Conservation (phyloP, 371 early-diverging fungal species). For the Mortierella polycephala region DNA sequence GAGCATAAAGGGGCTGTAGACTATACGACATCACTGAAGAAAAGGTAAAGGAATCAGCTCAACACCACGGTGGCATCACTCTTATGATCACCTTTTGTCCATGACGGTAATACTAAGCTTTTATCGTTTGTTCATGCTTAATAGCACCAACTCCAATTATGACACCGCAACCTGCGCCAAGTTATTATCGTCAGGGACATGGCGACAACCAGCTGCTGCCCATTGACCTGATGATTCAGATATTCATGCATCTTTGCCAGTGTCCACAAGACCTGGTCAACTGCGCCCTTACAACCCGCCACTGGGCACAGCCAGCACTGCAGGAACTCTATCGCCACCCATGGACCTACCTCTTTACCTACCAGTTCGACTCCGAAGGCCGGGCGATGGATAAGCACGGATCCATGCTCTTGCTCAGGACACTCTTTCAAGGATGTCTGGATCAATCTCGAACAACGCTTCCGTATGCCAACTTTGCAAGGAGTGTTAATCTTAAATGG, state of each 20-base stretch:
- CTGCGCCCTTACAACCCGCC: conserved; percentile 40
- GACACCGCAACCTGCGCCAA: conserved; percentile 1
- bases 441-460: conserved; percentile 31
- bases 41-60: too few species aligned
- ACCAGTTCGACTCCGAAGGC: conserved; percentile 48
- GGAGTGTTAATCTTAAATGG: conserved; percentile 53
- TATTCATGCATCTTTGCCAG: conserved; percentile 39
- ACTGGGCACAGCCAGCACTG: conserved; percentile 39
- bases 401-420: conserved; percentile 46
- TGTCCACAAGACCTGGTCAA: conserved; percentile 40
- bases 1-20: too few species aligned
- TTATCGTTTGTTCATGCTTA: not conserved
- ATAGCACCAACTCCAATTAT: conserved; percentile 1
- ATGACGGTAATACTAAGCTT: not conserved
- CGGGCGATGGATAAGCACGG: conserved; percentile 48
- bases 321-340: conserved; percentile 53
- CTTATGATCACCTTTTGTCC: not conserved
- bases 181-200: conserved; percentile 15
- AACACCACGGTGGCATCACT: too few species aligned
- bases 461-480: conserved; percentile 46
- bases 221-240: conserved; percentile 42
- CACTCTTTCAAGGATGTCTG: conserved; percentile 47
- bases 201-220: conserved; percentile 26
- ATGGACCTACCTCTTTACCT: conserved; percentile 46
- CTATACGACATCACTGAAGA: too few species aligned